A percentile compares a stretch with the other conserved stretches of the same genome.
These are phyloP conservation scores for Cichorium intybus DNA, from an alignment of 140 eudicot species.

Conservation along the genomic window DNA sequence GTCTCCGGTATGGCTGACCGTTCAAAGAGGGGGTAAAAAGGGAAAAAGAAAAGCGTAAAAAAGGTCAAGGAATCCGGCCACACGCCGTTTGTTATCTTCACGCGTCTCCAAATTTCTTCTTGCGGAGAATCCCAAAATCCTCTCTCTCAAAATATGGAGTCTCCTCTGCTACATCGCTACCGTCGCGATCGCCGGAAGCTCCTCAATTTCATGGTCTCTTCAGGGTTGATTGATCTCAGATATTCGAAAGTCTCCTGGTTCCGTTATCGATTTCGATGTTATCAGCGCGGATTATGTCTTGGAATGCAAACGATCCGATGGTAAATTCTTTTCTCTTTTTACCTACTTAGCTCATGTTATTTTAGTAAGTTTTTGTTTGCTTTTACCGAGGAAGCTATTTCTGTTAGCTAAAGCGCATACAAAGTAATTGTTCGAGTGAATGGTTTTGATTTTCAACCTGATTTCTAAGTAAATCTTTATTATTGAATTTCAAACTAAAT, in stretches of 20 bases:
- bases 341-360: not conserved
- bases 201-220: conserved; percentile 57
- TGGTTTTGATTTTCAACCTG: conserved; percentile 1
- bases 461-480: conserved; percentile 6
- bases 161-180: conserved; percentile 45
- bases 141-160: conserved; percentile 28
- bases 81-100: conserved; percentile 34
- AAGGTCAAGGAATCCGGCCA: conserved; percentile 39
- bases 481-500: not conserved
- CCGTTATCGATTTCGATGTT: conserved; percentile 50
- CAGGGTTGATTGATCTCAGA: conserved; percentile 60
- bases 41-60: conserved; percentile 18
- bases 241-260: conserved; percentile 39
- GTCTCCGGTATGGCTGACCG: too few relatives aligned
- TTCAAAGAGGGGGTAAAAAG: conserved; percentile 19
- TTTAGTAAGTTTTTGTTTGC: not conserved
- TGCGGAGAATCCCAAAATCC: conserved; percentile 29
- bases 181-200: conserved; percentile 90
- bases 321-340: not conserved
- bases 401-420: not conserved
- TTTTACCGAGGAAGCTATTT: conserved; percentile 1
- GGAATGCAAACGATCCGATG: conserved; percentile 55
- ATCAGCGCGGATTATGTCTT: conserved; percentile 69
- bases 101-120: conserved; percentile 27
- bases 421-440: not conserved